A percentile compares a stretch with the other conserved stretches of the same genome.
These are phyloP conservation scores for Parmelia sp. DNA, from an alignment of 495 filamentous ascomycete species.

Conservation along the genomic window DNA sequence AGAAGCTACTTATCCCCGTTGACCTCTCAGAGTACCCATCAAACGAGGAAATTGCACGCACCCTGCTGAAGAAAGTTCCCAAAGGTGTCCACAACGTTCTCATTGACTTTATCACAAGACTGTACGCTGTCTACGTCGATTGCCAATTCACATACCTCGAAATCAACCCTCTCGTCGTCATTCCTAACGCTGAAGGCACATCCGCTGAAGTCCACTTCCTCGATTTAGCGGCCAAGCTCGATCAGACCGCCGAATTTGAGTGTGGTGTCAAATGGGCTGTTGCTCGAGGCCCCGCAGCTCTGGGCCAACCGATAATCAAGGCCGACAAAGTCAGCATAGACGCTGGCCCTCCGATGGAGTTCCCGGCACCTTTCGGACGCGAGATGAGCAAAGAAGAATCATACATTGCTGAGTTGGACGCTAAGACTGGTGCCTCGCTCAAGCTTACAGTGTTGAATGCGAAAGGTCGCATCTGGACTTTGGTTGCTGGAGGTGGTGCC, in stretches of 20 bases:
- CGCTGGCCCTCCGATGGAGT: constrained; percentile 96
- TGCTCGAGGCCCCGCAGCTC: constrained; percentile 77
- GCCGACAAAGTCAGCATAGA: constrained; percentile 82
- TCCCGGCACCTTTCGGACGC: constrained; percentile 97
- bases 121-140: constrained; percentile 98
- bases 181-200: constrained; percentile 86
- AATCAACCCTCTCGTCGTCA: constrained; percentile 98
- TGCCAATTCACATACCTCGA: constrained; percentile 99
- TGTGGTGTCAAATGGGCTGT: constrained; percentile 98
- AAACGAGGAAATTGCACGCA: constrained; percentile 81
- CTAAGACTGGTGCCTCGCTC: constrained; percentile 97
- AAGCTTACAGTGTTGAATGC: constrained; percentile 96
- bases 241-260: constrained; percentile 99
- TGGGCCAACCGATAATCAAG: constrained; percentile 64
- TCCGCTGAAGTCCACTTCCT: constrained; percentile 96
- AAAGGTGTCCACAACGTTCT: constrained; percentile 95
- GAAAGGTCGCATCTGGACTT: constrained; percentile 89
- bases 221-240: constrained; percentile 95
- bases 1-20: constrained; percentile 96
- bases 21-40: constrained; percentile 92
- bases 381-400: constrained; percentile 97
- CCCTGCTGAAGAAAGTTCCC: constrained; percentile 87
- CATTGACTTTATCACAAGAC: constrained; percentile 90
- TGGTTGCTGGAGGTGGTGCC: constrained; percentile 98
- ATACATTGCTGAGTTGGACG: constrained; percentile 96